Conservation (phyloP, 2,329 filamentous ascomycete species). For the Monosporascus sp. region DNA sequence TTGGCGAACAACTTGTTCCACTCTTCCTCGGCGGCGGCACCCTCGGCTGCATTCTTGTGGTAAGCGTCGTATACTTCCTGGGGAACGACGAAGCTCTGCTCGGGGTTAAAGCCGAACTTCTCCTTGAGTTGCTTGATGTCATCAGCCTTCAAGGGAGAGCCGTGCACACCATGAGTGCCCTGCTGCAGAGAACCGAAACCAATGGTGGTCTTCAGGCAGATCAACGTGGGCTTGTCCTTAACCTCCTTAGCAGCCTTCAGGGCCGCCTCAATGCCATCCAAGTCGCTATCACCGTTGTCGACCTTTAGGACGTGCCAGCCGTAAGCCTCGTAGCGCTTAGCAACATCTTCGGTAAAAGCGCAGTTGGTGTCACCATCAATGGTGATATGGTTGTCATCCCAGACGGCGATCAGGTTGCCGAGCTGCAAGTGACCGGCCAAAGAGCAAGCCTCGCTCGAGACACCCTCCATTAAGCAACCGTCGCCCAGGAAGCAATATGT, state of each 20-base stretch:
- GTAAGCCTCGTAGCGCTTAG: slow-evolving; percentile 92
- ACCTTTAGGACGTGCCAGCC: slow-evolving; percentile 91
- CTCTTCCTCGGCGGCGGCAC: slow-evolving; percentile 84
- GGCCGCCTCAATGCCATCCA: slow-evolving; percentile 80
- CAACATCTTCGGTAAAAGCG: slow-evolving; percentile 94
- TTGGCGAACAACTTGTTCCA: slow-evolving; percentile 92
- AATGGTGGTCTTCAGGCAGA: slow-evolving; percentile 96
- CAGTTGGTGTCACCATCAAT: slow-evolving; percentile 92
- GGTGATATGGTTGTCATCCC: slow-evolving; percentile 98
- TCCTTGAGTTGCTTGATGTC: slow-evolving; percentile 91
- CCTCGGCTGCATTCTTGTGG: slow-evolving; percentile 75
- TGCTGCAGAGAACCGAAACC: slow-evolving; percentile 90
- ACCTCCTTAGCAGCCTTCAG: slow-evolving; percentile 79
- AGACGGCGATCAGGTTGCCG: slow-evolving; percentile 94
- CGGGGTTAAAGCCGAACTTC: slow-evolving; percentile 94
- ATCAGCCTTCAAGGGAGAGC: slow-evolving; percentile 89
- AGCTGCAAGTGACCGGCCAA: slow-evolving; percentile 94
- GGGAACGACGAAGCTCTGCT: slow-evolving; percentile 87
- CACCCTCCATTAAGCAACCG: slow-evolving; percentile 97
- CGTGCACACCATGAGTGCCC: slow-evolving; percentile 94
- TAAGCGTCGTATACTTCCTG: slow-evolving; percentile 93
- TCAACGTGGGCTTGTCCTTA: slow-evolving; percentile 94
- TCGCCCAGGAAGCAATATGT: slow-evolving; percentile 97
- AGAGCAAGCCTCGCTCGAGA: slow-evolving; percentile 87
- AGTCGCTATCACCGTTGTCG: slow-evolving; percentile 81